phyloP scores from a whole-genome alignment of 805 yeast species.

The Millerago galiae region DNA sequence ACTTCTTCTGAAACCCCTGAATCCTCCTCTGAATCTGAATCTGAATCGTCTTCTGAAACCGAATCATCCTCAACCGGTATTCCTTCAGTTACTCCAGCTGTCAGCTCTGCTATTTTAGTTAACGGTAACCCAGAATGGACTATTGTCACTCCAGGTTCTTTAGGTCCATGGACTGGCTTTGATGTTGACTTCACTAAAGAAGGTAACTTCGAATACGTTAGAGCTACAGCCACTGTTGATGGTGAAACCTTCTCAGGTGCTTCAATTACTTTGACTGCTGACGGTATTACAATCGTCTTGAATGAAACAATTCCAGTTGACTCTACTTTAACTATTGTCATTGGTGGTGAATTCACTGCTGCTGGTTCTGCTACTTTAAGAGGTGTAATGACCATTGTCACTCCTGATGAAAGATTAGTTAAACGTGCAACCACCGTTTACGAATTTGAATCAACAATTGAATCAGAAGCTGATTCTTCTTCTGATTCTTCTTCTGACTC shows the following conservation, averaged over 20 bases:
- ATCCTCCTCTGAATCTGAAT: neutral
- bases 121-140: slow-evolving; percentile 2
- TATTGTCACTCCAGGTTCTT: neutral
- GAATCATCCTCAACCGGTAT: neutral
- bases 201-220: neutral
- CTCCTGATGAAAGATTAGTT: neutral
- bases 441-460: neutral
- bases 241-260: slow-evolving; percentile 4
- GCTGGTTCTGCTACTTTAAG: neutral
- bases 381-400: neutral
- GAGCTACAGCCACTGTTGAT: slow-evolving; percentile 3
- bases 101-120: neutral
- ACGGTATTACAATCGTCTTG: neutral
- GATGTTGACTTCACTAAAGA: neutral
- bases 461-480: neutral
- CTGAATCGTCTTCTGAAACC: neutral
- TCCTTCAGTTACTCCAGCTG: neutral
- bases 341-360: neutral
- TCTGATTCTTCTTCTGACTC: no score
- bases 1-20: neutral
- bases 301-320: slow-evolving; percentile 10
- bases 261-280: neutral
- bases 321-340: slow-evolving; percentile 2
- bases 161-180: slow-evolving; percentile 4
- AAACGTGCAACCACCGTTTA: neutral